These are phyloP conservation scores for Euphorbia tirucalli DNA, from an alignment of 345 rosid species.

Conservation along the genomic window DNA sequence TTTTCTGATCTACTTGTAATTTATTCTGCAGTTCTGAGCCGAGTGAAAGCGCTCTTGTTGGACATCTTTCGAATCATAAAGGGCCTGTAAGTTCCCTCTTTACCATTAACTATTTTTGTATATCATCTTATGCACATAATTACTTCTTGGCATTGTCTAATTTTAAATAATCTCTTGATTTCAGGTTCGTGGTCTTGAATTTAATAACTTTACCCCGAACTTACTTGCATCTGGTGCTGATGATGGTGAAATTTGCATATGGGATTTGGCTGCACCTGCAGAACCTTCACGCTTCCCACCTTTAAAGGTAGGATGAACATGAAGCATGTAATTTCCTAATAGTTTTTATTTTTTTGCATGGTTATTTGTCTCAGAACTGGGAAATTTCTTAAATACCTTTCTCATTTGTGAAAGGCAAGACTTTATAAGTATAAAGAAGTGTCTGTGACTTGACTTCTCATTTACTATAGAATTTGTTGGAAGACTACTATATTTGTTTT, in stretches of 20 bases:
- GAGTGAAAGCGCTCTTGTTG: slow-evolving; percentile 59
- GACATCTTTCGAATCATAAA: slow-evolving; percentile 74
- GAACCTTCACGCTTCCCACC: slow-evolving; percentile 85
- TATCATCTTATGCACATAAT: slow-evolving; percentile 4
- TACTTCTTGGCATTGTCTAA: slow-evolving; percentile 3
- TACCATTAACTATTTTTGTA: slow-evolving; percentile 1
- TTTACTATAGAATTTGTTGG: background rate
- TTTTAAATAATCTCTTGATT: slow-evolving; percentile 4
- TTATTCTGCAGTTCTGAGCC: slow-evolving; percentile 51
- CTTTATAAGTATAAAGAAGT: slow-evolving; percentile 1
- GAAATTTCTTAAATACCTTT: background rate
- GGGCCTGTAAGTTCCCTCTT: slow-evolving; percentile 79
- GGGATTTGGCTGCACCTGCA: slow-evolving; percentile 85
- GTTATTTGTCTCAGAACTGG: background rate
- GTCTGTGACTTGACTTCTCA: background rate
- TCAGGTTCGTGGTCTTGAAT: slow-evolving; percentile 99
- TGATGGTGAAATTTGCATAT: slow-evolving; percentile 93
- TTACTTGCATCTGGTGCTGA: slow-evolving; percentile 97
- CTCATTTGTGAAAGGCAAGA: background rate
- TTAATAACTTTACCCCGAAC: slow-evolving; percentile 69
- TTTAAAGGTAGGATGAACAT: slow-evolving; percentile 49
- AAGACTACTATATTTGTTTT: background rate
- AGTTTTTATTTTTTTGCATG: background rate
- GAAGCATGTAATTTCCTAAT: background rate
- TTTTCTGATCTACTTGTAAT: background rate